phyloP scores from a whole-genome alignment of 371 early-diverging fungal genomes.

The Choanephora cucurbitarum region DNA sequence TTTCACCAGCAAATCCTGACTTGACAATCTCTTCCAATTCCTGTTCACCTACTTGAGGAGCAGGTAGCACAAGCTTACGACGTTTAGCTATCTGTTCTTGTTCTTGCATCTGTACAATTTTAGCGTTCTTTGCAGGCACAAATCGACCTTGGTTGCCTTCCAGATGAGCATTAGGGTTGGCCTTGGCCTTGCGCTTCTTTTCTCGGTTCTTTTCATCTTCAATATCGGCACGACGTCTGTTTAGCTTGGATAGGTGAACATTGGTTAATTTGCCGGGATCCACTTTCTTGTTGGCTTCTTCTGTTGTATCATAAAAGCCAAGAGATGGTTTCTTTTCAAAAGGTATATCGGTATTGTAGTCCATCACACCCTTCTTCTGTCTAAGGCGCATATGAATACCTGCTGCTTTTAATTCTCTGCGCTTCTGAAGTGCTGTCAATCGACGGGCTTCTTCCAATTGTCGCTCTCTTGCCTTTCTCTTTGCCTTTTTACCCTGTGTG shows the following conservation, averaged over 20 bases:
- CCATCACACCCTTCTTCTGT: constrained; percentile 78
- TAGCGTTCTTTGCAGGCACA: constrained; percentile 57
- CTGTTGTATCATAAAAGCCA: constrained; percentile 92
- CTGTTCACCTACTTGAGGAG: constrained; percentile 89
- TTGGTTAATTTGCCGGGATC: constrained; percentile 65
- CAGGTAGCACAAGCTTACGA: constrained; percentile 80
- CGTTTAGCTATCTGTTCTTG: constrained; percentile 76
- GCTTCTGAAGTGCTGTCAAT: constrained; percentile 88
- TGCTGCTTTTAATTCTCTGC: constrained; percentile 95
- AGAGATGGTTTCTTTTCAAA: constrained; percentile 86
- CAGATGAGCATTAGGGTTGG: constrained; percentile 46
- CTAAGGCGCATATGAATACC: constrained; percentile 80
- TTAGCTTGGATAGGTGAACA: constrained; percentile 74
- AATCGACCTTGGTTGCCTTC: constrained; percentile 57
- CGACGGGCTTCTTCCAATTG: constrained; percentile 95
- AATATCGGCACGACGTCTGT: constrained; percentile 74
- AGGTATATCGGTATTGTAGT: constrained; percentile 96
- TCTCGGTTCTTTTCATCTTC: constrained; percentile 69
- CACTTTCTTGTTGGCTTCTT: constrained; percentile 69
- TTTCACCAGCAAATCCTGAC: constrained; percentile 82
- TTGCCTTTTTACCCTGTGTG: constrained; percentile 98
- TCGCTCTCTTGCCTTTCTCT: constrained; percentile 96
- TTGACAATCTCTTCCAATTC: constrained; percentile 94
- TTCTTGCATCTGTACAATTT: constrained; percentile 65
- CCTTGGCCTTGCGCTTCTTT: constrained; percentile 70